Evolutionary conservation across 495 filamentous ascomycete genomes (phyloP).

Genomic region (Penicillium malachiteum): DNA sequence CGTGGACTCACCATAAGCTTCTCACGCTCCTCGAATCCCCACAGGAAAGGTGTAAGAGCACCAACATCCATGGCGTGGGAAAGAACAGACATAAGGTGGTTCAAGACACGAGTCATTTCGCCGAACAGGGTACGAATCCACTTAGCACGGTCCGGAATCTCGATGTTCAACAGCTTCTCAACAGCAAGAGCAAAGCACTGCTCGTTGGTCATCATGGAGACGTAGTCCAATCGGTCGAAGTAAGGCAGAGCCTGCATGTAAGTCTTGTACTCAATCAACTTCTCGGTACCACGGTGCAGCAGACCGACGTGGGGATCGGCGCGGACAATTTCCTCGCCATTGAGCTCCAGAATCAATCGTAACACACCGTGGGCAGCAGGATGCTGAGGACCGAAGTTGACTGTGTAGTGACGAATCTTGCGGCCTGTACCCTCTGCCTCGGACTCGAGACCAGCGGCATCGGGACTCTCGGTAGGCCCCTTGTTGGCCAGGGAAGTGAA

Average conservation of each 20-base stretch:
- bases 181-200: constrained; percentile 94
- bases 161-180: constrained; percentile 97
- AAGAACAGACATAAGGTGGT: constrained; percentile 97
- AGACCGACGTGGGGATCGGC: constrained; percentile 96
- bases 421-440: constrained; percentile 59
- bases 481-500: constrained; percentile 55
- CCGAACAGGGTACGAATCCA: constrained; percentile 96
- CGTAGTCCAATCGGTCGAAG: constrained; percentile 98
- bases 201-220: constrained; percentile 99
- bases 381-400: constrained; percentile 99
- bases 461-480: constrained; percentile 38
- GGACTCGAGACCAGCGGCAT: constrained; percentile 48
- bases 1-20: constrained; percentile 86
- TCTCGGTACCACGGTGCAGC: constrained; percentile 96
- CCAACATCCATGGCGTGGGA: constrained; percentile 99
- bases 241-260: constrained; percentile 98
- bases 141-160: constrained; percentile 93
- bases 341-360: constrained; percentile 94
- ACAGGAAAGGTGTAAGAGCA: constrained; percentile 96
- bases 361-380: constrained; percentile 98
- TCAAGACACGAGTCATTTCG: constrained; percentile 92
- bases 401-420: constrained; percentile 97
- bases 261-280: constrained; percentile 99
- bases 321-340: constrained; percentile 95
- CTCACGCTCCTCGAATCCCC: constrained; percentile 99